A percentile compares a stretch with the other conserved stretches of the same genome.
Conservation (phyloP, 108 stramenopile species). For the Nitzschia sp. region DNA sequence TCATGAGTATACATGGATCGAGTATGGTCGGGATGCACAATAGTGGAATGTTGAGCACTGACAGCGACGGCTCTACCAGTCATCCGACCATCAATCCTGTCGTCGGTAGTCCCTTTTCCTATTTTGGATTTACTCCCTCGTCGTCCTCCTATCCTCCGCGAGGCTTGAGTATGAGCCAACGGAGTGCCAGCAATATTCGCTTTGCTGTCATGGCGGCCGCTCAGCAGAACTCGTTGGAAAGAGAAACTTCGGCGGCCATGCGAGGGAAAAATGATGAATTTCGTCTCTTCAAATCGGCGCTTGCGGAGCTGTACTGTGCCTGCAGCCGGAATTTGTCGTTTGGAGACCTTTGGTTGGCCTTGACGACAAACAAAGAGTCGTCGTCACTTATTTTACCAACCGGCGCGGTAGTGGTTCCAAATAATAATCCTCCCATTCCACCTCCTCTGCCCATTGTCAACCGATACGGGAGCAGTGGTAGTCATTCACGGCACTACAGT, state of each 20-base stretch:
- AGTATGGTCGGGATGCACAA: neutral
- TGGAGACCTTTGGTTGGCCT: conserved; percentile 60
- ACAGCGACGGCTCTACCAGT: neutral
- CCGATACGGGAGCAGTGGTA: neutral
- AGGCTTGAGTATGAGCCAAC: conserved; percentile 11
- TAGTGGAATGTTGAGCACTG: neutral
- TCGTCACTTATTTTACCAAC: too few species aligned
- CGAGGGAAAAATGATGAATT: conserved; percentile 27
- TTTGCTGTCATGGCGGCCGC: conserved; percentile 15
- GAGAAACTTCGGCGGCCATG: conserved; percentile 6
- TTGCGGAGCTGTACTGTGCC: conserved; percentile 67
- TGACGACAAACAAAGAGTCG: conserved; percentile 2
- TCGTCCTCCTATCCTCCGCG: conserved; percentile 35
- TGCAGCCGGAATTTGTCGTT: conserved; percentile 61
- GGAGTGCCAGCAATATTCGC: conserved; percentile 17
- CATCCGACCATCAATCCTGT: conserved; percentile 7
- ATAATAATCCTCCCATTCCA: neutral
- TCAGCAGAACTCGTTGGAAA: conserved; percentile 18
- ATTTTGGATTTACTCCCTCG: neutral
- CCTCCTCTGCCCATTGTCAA: neutral
- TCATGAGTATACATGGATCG: neutral
- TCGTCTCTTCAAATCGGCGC: conserved; percentile 48
- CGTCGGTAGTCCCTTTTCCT: conserved; percentile 17
- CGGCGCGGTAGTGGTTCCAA: neutral
- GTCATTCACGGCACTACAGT: neutral